Conservation (phyloP, 257 asterid species). For the Cruciata laevipes region DNA sequence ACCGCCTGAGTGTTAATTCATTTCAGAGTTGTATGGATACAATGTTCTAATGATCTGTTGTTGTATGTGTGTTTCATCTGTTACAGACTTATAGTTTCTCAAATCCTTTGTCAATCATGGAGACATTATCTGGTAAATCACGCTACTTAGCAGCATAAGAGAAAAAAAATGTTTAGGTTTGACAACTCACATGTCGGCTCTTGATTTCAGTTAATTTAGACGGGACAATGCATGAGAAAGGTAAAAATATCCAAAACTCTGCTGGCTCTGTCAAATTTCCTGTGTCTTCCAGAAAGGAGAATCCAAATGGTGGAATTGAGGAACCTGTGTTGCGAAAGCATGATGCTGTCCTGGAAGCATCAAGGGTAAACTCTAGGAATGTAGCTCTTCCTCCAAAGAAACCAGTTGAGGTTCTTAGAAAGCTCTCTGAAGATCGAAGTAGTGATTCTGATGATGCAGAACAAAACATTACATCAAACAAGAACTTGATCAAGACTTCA, state of each 20-base stretch:
- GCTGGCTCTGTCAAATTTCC: constrained; percentile 29
- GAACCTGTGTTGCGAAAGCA: constrained; percentile 37
- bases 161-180: constrained; percentile 6
- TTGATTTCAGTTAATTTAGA: constrained; percentile 43
- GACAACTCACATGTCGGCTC: constrained; percentile 18
- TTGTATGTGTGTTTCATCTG: constrained; percentile 15
- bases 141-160: constrained; percentile 15
- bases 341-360: constrained; percentile 31
- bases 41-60: constrained; percentile 11
- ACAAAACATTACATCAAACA: constrained; percentile 31
- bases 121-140: constrained; percentile 73
- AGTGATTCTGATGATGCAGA: constrained; percentile 39
- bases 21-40: constrained; percentile 16
- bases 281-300: constrained; percentile 32
- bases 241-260: constrained; percentile 35
- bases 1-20: constrained; percentile 17
- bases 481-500: constrained; percentile 30
- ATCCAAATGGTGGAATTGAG: constrained; percentile 31
- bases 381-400: constrained; percentile 41
- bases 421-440: constrained; percentile 38
- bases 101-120: constrained; percentile 70
- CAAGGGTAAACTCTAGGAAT: constrained; percentile 36
- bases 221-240: constrained; percentile 36
- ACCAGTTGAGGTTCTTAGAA: constrained; percentile 37
- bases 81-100: constrained; percentile 88